Base-by-base conservation (phyloP, 139 green algal genomes). In the Micromonas commoda region DNA sequence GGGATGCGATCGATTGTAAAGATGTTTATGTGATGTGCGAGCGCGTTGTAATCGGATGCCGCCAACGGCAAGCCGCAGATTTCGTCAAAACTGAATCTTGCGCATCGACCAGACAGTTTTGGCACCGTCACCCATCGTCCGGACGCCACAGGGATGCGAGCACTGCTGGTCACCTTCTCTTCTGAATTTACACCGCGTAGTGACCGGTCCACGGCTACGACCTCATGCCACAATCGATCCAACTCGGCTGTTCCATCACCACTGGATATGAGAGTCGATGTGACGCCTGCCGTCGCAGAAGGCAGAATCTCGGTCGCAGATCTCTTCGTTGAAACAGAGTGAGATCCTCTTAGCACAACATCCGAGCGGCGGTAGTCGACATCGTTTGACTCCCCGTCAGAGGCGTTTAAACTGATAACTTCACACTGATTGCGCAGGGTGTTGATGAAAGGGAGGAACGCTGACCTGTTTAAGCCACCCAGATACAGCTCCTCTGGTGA, bases 401-500 rank as follows among this genome's bases (percentile, higher is more conserved):
- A 33, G 31, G 31, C 35, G 24, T 64, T 37, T 39, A 75, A 75
- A 28, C n/a, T 29, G 1, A 77, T 52, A 37, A 67, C 31, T 1
- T 75, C 57, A 24, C 60, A 80, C 28, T 16, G 28, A 4, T 67
- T 52, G 28, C 33, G 24, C 45, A 77, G 52, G 3, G 29, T 32
- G 21, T 67, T 37, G 19, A 80, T 31, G 5, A 65, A 73, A 35
- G 65, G 35, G 35, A 57, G 2, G 64, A 81, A 81, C 26, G 24
- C n/a, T 13, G 33, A 24, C 4, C 64, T 29, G 57, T 76, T 81
- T 6, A 81, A 39, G 1, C 76, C 76, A 19, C 66, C 66, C 32
- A 34, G 4, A 38, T 81, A 81, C 2, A 81, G 34, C 29, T 57
- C 21, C 13, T 70, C 38, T 6, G 76, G 76, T 35, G 53, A n/a